phyloP scores from a whole-genome alignment of 75 land plant species.

The Picea sitchensis region DNA sequence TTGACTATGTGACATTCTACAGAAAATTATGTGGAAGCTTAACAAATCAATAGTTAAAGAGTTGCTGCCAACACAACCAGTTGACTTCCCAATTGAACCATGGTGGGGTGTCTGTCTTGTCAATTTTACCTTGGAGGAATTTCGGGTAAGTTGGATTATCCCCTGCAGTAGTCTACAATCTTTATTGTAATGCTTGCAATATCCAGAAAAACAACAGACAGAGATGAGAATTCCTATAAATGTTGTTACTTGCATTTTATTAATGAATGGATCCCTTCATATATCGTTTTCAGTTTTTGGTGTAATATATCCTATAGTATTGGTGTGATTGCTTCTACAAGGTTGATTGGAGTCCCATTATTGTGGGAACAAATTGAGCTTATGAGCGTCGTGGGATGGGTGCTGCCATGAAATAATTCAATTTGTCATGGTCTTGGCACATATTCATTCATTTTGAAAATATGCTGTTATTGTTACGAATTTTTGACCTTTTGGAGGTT shows the following conservation, averaged over 20 bases:
- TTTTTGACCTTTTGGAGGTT: background rate
- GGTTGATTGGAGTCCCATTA: too few species aligned
- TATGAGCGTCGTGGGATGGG: background rate
- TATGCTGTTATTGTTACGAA: background rate
- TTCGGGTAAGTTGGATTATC: conserved; percentile 61
- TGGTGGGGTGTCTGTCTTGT: conserved; percentile 99
- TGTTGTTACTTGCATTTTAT: too few species aligned
- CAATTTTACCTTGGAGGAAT: conserved; percentile 93
- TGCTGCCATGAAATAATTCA: background rate
- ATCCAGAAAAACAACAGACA: too few species aligned
- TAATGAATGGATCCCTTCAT: too few species aligned
- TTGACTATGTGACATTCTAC: conserved; percentile 21
- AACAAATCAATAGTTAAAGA: conserved; percentile 98
- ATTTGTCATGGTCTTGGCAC: background rate
- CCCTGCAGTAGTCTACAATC: background rate
- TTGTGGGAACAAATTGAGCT: background rate
- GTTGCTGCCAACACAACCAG: conserved; percentile 84
- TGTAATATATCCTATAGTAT: too few species aligned
- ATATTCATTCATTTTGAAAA: background rate
- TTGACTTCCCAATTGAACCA: conserved; percentile 87
- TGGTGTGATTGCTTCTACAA: too few species aligned
- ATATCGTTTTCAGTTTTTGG: too few species aligned
- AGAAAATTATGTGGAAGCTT: conserved; percentile 99
- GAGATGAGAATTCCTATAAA: too few species aligned
- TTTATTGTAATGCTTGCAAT: background rate